Evolutionary conservation across 208 protist genomes (phyloP), one percentile per base, ranked within the genome.

Genomic region (Crithidia fasciculata): DNA sequence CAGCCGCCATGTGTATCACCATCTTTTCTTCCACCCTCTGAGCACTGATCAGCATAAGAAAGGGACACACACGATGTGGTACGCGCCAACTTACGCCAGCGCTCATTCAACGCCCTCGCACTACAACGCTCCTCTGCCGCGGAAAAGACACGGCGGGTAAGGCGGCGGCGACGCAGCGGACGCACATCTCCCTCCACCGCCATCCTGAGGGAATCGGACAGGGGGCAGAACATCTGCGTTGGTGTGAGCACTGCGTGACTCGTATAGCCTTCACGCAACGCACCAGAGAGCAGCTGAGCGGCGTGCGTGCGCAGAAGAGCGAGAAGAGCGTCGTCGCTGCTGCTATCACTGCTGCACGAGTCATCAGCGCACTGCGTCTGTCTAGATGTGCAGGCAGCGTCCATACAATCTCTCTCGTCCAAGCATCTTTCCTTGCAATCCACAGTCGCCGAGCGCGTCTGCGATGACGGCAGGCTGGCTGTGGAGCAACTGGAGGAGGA

Each of bases 101-200:
- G 40, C 7, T 45, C 5, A 50, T 39, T 4, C 64, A 40, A 52
- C 40, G 19, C 39, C 4, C 62, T 45, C n/a, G 72, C 28, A n/a
- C 45, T 67, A 13, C 19, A 9, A 1, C 15, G 47, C 50, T 81
- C 76, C 12, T 72, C 58, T 13, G 15, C 18, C 2, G 54, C 12
- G 12, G 49, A 36, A 47, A 63, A 81, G 57, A 81, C 76, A 49
- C 69, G 76, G 7, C 70, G 76, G 2, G 70, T 81, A 52, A 68
- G 69, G 57, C 76, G 76, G 47, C 50, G 53, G 0, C 76, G 55
- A 2, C 68, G 76, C 52, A 79, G 45, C 18, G 67, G 61, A 10
- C 50, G 60, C 12, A 73, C 74, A 36, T 73, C 44, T 36, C 36
- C 12, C 67, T 74, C 74, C 56, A 72, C 44, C 47, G 28, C 43